Conservation (phyloP, 2,329 filamentous ascomycete species). For the Penicillium sp. region DNA sequence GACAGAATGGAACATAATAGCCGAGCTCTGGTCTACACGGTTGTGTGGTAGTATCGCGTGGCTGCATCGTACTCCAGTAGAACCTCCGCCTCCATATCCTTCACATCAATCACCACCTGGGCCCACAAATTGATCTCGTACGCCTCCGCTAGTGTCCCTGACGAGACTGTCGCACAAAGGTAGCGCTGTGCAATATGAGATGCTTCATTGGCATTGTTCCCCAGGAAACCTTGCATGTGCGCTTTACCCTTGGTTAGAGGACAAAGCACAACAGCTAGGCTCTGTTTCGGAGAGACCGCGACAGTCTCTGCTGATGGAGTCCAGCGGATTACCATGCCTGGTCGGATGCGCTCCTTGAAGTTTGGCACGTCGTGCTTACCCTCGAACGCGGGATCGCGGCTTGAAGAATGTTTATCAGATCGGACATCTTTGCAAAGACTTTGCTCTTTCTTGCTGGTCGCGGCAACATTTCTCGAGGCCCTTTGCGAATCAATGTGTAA, state of each 20-base stretch:
- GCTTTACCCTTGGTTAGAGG: neutral
- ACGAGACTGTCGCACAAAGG: conserved; percentile 40
- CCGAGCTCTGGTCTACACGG: neutral
- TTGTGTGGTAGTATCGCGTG: conserved; percentile 45
- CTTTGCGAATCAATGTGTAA: conserved; percentile 9
- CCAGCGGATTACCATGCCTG: conserved; percentile 1
- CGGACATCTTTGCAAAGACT: neutral
- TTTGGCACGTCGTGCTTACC: neutral
- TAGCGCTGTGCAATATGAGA: conserved; percentile 20
- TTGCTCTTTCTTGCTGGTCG: neutral
- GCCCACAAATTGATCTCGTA: conserved; percentile 45
- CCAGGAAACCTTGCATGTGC: neutral
- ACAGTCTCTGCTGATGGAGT: neutral
- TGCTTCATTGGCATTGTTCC: neutral
- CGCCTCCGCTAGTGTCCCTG: conserved; percentile 35
- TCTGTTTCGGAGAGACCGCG: neutral
- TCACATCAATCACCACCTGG: conserved; percentile 35
- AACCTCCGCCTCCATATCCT: conserved; percentile 44
- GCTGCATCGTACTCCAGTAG: conserved; percentile 45
- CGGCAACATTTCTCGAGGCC: neutral
- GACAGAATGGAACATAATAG: neutral
- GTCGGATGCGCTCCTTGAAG: conserved; percentile 1
- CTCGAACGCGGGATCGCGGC: neutral
- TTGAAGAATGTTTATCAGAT: neutral
- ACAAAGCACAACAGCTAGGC: conserved; percentile 3